Percentiles rank a stretch among this genome's conserved stretches.
Evolutionary conservation across 306 rosid species (phyloP).

Genomic region (Glycine latifolia): DNA sequence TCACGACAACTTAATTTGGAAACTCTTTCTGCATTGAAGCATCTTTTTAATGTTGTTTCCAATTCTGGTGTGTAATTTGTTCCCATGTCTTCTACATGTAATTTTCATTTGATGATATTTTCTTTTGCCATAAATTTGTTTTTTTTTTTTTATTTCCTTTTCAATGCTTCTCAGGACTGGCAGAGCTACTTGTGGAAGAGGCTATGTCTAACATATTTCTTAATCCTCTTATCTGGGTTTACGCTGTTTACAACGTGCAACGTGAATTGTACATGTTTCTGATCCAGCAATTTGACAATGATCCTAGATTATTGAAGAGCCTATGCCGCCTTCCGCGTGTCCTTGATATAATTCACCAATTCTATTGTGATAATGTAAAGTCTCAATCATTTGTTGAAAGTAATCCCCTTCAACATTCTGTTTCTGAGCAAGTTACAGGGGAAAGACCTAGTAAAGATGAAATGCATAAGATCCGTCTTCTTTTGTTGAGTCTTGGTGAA

Average conservation of each 20-base stretch:
- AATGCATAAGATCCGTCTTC: slow-evolving; percentile 92
- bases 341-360: slow-evolving; percentile 82
- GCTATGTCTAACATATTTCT: slow-evolving; percentile 89
- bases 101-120: slow-evolving; percentile 43
- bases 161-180: slow-evolving; percentile 60
- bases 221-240: slow-evolving; percentile 90
- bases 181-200: slow-evolving; percentile 81
- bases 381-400: slow-evolving; percentile 61
- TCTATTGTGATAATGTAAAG: slow-evolving; percentile 74
- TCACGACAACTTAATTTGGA: slow-evolving; percentile 81
- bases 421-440: slow-evolving; percentile 55
- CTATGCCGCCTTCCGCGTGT: slow-evolving; percentile 86
- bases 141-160: slow-evolving; percentile 35
- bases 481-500: slow-evolving; percentile 95
- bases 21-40: slow-evolving; percentile 87
- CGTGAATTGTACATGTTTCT: slow-evolving; percentile 96
- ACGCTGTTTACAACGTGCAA: slow-evolving; percentile 81
- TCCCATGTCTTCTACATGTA: slow-evolving; percentile 29
- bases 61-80: slow-evolving; percentile 66
- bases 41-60: slow-evolving; percentile 77
- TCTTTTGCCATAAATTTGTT: slow-evolving; percentile 14
- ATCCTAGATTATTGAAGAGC: slow-evolving; percentile 84
- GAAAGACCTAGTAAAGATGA: slow-evolving; percentile 82
- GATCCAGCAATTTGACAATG: slow-evolving; percentile 91
- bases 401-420: slow-evolving; percentile 64